phyloP scores from a whole-genome alignment of 2,329 filamentous ascomycete genomes.

The Grosmannia clavigera region DNA sequence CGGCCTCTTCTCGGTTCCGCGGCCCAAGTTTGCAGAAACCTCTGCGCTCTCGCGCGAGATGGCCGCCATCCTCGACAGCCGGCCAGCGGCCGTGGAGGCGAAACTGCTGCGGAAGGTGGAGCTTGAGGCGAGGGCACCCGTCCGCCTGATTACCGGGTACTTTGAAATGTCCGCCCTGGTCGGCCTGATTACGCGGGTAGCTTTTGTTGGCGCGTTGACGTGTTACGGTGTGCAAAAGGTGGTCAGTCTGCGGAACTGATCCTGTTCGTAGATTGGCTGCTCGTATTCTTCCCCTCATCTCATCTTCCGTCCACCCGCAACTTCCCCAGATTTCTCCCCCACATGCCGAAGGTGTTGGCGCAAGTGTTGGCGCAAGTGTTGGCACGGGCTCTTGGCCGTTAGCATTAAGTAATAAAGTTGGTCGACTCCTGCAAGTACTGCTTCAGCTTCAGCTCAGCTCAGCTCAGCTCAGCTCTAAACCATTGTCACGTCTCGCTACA shows the following conservation, averaged over 20 bases:
- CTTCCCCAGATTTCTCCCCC: neutral
- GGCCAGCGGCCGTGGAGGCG: neutral
- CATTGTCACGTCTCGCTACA: neutral
- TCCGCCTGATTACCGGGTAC: conserved; percentile 1
- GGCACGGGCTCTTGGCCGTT: neutral
- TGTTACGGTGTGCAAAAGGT: neutral
- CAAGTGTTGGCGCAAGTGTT: neutral
- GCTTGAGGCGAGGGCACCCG: neutral
- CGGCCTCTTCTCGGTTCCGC: neutral
- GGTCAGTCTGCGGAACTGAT: neutral
- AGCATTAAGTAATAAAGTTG: neutral
- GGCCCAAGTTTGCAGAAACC: neutral
- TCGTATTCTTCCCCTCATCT: no score
- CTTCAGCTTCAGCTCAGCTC: neutral
- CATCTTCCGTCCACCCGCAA: no score
- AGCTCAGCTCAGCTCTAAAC: neutral
- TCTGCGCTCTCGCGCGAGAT: neutral
- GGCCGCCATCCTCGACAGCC: neutral
- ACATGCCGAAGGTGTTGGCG: neutral
- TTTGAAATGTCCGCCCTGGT: conserved; percentile 5
- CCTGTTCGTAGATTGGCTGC: neutral
- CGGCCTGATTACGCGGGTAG: neutral
- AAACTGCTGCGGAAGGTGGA: neutral
- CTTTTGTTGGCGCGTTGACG: neutral
- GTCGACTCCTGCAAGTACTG: neutral